phyloP scores from a whole-genome alignment of 257 asterid genomes.

The Petunia axillaris region DNA sequence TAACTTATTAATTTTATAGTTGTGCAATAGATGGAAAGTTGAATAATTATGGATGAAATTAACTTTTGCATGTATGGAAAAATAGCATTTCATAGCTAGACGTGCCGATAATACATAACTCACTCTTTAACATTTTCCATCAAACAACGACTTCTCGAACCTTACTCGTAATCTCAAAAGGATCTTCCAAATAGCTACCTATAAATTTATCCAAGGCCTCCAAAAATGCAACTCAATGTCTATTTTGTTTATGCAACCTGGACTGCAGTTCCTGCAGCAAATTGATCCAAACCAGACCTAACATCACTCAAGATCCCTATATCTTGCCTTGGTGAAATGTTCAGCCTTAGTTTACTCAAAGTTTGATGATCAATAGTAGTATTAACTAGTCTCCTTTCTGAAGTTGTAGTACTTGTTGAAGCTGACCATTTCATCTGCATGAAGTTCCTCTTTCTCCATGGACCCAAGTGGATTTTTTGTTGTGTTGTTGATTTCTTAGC shows the following conservation, averaged over 20 bases:
- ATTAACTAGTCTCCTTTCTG: not conserved
- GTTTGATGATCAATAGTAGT: not conserved
- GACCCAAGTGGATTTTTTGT: slow-evolving; percentile 54
- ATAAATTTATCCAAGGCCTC: not conserved
- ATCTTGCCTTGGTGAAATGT: not conserved
- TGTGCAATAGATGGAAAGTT: not conserved
- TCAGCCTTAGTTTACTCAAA: not conserved
- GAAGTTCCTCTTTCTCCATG: slow-evolving; percentile 57
- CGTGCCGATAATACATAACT: not conserved
- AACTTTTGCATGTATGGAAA: too few species aligned
- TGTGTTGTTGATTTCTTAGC: slow-evolving; percentile 54
- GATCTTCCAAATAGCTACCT: not conserved
- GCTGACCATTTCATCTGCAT: slow-evolving; percentile 64
- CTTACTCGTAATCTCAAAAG: not conserved
- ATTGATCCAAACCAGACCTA: not conserved
- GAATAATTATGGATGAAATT: not conserved
- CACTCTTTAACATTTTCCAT: not conserved
- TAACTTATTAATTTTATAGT: too few species aligned
- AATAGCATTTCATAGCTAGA: not conserved
- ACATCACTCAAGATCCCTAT: not conserved
- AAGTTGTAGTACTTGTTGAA: not conserved
- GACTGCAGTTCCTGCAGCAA: not conserved
- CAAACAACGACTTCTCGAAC: not conserved
- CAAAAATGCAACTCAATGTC: not conserved
- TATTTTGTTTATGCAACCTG: slow-evolving; percentile 19